A percentile compares a stretch with the other conserved stretches of the same genome.
phyloP scores from a whole-genome alignment of 768 basidiomycete species.

The Royoungia palumana region DNA sequence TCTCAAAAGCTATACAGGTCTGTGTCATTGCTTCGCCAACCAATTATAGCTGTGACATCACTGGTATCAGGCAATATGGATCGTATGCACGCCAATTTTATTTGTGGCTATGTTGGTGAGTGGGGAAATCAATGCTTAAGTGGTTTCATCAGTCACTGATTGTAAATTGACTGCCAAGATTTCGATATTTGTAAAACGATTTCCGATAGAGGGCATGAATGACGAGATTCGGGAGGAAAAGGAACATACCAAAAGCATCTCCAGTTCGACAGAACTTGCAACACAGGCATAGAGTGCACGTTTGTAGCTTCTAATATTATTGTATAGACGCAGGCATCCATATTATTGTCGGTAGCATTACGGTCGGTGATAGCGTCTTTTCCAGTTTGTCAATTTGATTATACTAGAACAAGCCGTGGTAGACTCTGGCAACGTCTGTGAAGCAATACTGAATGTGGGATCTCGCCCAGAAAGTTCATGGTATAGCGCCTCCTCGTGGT shows the following conservation, averaged over 20 bases:
- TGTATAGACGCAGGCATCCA: conserved; percentile 10
- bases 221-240: conserved; percentile 21
- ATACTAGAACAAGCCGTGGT: not conserved
- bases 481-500: conserved; percentile 11
- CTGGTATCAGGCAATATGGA: conserved; percentile 61
- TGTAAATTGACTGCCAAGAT: conserved; percentile 16
- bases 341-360: not conserved
- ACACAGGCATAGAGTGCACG: conserved; percentile 15
- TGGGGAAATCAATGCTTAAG: conserved; percentile 4
- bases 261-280: conserved; percentile 3
- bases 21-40: conserved; percentile 11
- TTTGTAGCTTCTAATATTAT: conserved; percentile 14
- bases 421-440: not conserved
- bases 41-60: conserved; percentile 8
- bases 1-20: conserved; percentile 66
- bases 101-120: conserved; percentile 61
- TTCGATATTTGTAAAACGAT: conserved; percentile 29
- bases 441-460: conserved; percentile 7
- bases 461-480: conserved; percentile 8
- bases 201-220: conserved; percentile 20
- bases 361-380: conserved; percentile 1
- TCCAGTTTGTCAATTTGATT: not conserved
- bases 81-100: conserved; percentile 65
- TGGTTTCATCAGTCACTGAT: conserved; percentile 6
- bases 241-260: conserved; percentile 3